Evolutionary conservation across 225 moss, liverwort and hornwort genomes (phyloP), one percentile per base, ranked within the genome.

Genomic region (Bryoerythrophyllum caledonicum): DNA sequence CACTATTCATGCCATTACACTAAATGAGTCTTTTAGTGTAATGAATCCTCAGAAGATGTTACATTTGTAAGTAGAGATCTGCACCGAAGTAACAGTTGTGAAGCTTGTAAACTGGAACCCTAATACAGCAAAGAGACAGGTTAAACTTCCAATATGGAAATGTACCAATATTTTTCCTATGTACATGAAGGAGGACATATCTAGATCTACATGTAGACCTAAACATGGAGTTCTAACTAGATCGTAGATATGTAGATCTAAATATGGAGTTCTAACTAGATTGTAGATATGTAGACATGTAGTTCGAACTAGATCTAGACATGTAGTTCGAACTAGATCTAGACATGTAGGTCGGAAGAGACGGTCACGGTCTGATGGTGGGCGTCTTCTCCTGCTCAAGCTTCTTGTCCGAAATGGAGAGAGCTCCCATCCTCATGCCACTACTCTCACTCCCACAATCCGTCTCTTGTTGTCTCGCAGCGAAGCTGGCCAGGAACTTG

Each of bases 361-460:
- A 49, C 8, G 58, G 56, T 85, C 72, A 88, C 20, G 78, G 85
- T 78, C 73, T 76, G 43, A 88, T 55, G 5, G 78, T 82, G 14
- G 88, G 85, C 38, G 82, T 82, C 58, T 82, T 89, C 86, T 86
- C 86, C 37, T 73, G 83, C 67, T 86, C 86, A 19, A 86, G 74
- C 66, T 77, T 83, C 83, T 86, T 83, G 8, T 84, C 86, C 27
- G 85, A 81, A 6, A 83, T 83, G 12, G 81, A 79, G 48, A 49
- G 19, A 49, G 48, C 48, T 9, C 71, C 74, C 79, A 86, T 83
- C 28, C 74, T 63, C n/a, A n/a, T n/a, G n/a, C n/a, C n/a, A 11
- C 60, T 75, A 52, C 83, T 86, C 83, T 83, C 81, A 21, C 71
- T 82, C 26, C 89, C 83, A 61, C 89, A 89, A 71, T 86, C 81